A percentile compares a stretch with the other conserved stretches of the same genome.
Evolutionary conservation across 106 monocot genomes (phyloP).

Genomic region (Vanilla planifolia): DNA sequence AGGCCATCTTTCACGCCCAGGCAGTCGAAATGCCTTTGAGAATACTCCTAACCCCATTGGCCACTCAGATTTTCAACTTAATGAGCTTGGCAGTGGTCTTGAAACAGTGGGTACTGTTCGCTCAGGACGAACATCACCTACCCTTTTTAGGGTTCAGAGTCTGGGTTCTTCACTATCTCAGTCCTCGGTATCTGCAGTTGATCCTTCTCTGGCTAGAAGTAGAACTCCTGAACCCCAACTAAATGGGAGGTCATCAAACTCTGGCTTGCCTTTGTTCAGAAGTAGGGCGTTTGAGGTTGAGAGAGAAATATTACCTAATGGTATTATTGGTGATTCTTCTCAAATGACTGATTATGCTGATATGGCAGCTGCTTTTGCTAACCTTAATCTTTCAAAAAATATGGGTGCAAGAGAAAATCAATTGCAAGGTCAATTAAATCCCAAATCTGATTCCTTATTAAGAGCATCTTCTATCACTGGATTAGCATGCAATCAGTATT

Average conservation of each 20-base stretch:
- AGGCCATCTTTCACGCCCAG: constrained; percentile 29
- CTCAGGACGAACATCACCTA: constrained; percentile 23
- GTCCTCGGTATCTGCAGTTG: constrained; percentile 32
- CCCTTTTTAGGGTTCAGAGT: constrained; percentile 42
- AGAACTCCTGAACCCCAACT: constrained; percentile 44
- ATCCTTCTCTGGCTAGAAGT: constrained; percentile 33
- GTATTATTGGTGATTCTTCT: constrained; percentile 17
- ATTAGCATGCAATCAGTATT: constrained; percentile 16
- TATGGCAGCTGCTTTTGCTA: constrained; percentile 45
- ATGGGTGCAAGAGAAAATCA: constrained; percentile 26
- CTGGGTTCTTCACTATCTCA: constrained; percentile 47
- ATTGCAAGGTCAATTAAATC: constrained; percentile 7
- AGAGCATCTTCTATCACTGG: constrained; percentile 7
- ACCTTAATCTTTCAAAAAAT: constrained; percentile 32
- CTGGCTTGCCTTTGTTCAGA: constrained; percentile 17
- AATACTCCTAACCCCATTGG: constrained; percentile 21
- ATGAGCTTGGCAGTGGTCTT: constrained; percentile 14
- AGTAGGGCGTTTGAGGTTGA: constrained; percentile 14
- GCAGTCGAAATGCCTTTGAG: constrained; percentile 25
- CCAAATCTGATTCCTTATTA: constrained; percentile 5
- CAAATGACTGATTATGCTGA: constrained; percentile 30
- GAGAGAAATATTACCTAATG: constrained; percentile 17
- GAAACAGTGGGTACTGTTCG: constrained; percentile 19
- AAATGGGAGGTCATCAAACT: constrained; percentile 29
- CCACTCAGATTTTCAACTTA: constrained; percentile 15